Evolutionary conservation across 129 eudicot genomes (phyloP).

Genomic region (Oenanthe sinensis): DNA sequence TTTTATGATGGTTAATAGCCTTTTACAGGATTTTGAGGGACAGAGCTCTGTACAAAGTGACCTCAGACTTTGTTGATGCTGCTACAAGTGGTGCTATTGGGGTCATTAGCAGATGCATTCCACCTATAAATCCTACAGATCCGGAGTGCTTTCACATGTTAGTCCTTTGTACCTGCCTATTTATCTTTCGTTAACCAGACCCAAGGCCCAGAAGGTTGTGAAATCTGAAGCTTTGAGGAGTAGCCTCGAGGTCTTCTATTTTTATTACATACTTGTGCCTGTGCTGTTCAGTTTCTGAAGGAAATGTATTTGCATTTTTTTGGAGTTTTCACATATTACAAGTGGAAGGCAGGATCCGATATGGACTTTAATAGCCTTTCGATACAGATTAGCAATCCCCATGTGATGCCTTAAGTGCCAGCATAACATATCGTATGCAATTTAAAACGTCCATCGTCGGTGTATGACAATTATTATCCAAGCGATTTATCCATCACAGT

Average conservation of each 20-base stretch:
- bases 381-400: background rate
- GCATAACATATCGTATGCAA: background rate
- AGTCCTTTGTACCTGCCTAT: slow-evolving; percentile 21
- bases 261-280: too few species aligned
- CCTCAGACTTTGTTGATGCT: slow-evolving; percentile 97
- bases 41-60: slow-evolving; percentile 85
- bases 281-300: background rate
- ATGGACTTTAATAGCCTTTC: background rate
- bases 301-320: background rate
- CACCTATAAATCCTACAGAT: slow-evolving; percentile 98
- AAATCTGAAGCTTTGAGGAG: background rate
- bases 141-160: slow-evolving; percentile 99
- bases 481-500: background rate
- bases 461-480: background rate
- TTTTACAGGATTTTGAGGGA: slow-evolving; percentile 83
- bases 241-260: background rate
- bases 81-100: slow-evolving; percentile 98
- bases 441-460: background rate
- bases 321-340: background rate
- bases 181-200: background rate
- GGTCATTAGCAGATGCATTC: slow-evolving; percentile 94
- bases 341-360: background rate
- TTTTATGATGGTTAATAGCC: background rate
- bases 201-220: background rate
- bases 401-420: background rate